A percentile compares a stretch with the other conserved stretches of the same genome.
Evolutionary conservation across 805 yeast genomes (phyloP).

Genomic region (Nematodospora valgi): DNA sequence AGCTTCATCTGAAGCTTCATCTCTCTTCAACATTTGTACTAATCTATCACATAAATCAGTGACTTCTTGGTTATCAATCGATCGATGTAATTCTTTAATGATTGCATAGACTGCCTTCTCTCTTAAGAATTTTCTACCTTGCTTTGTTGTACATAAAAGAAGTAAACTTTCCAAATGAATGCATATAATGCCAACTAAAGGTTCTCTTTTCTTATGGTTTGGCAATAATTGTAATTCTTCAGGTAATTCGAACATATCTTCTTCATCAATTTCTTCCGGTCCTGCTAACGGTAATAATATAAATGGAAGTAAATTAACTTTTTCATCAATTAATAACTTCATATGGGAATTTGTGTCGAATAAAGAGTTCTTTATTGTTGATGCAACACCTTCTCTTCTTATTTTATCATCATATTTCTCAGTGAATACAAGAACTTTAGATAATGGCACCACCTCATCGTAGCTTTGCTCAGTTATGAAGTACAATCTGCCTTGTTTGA

Average conservation of each 20-base stretch:
- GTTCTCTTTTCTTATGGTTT: slow-evolving; percentile 74
- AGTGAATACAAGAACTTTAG: slow-evolving; percentile 80
- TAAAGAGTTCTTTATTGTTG: slow-evolving; percentile 84
- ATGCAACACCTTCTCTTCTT: slow-evolving; percentile 89
- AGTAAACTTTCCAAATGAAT: slow-evolving; percentile 78
- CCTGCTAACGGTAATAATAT: slow-evolving; percentile 77
- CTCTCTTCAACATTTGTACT: slow-evolving; percentile 91
- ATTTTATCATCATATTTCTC: slow-evolving; percentile 72
- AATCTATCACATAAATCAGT: slow-evolving; percentile 74
- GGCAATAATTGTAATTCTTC: slow-evolving; percentile 81
- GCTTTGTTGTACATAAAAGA: slow-evolving; percentile 71
- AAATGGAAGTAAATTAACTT: slow-evolving; percentile 75
- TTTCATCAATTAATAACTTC: slow-evolving; percentile 53
- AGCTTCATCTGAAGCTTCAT: slow-evolving; percentile 55
- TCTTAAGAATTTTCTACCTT: slow-evolving; percentile 73
- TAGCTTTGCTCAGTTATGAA: slow-evolving; percentile 70
- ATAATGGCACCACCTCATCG: slow-evolving; percentile 73
- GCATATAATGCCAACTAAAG: slow-evolving; percentile 57
- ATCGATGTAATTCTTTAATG: slow-evolving; percentile 80
- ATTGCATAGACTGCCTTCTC: slow-evolving; percentile 81
- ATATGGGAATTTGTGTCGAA: slow-evolving; percentile 75
- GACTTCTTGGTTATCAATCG: slow-evolving; percentile 36
- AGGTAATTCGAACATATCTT: slow-evolving; percentile 83
- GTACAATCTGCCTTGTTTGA: slow-evolving; percentile 68
- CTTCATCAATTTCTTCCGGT: slow-evolving; percentile 73